phyloP scores from a whole-genome alignment of 2,329 filamentous ascomycete genomes.

The Sclerotinia nivalis region DNA sequence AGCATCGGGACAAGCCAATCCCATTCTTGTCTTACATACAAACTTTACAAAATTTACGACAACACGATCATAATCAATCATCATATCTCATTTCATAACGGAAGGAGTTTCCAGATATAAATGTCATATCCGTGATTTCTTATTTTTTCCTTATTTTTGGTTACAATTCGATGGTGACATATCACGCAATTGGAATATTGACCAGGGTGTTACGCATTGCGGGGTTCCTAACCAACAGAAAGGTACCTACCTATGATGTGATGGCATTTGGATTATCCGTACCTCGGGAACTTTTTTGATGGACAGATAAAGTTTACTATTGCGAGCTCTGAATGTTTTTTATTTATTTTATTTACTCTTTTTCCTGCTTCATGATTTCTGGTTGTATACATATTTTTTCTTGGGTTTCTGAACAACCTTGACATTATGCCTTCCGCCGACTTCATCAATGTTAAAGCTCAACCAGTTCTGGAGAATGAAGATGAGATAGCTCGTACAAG shows the following conservation, averaged over 20 bases:
- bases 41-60: not conserved
- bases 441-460: constrained; percentile 2
- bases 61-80: not conserved
- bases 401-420: not conserved
- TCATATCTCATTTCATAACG: not conserved
- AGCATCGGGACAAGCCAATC: not conserved
- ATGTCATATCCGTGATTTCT: not conserved
- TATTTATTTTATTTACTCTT: not conserved
- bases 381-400: not conserved
- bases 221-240: constrained; percentile 12
- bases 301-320: not conserved
- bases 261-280: constrained; percentile 3
- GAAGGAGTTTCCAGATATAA: not conserved
- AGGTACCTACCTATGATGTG: not conserved
- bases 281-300: constrained; percentile 9
- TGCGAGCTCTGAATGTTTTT: no score
- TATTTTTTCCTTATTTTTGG: not conserved
- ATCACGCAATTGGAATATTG: constrained; percentile 16
- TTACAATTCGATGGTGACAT: constrained; percentile 9
- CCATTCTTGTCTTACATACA: not conserved
- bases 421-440: constrained; percentile 14
- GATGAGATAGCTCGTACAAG: constrained; percentile 20
- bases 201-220: constrained; percentile 1
- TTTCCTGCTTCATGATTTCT: not conserved
- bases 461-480: constrained; percentile 7